Conservation (phyloP, 495 filamentous ascomycete species). For the Trichoderma virens region DNA sequence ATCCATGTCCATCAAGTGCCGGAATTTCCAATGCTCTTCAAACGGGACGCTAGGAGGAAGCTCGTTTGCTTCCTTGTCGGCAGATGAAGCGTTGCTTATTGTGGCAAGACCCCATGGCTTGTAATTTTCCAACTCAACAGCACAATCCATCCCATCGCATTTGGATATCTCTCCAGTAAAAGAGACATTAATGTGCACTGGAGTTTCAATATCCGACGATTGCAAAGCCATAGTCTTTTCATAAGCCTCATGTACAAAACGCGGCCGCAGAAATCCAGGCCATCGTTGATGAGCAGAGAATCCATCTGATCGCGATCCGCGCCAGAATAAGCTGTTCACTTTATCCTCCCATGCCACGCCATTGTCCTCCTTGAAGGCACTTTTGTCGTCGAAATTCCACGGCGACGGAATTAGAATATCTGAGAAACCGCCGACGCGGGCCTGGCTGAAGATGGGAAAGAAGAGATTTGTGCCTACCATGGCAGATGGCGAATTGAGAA, state of each 20-base stretch:
- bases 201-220: not conserved
- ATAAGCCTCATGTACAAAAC: conserved; percentile 67
- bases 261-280: conserved; percentile 82
- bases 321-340: conserved; percentile 74
- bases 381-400: conserved; percentile 91
- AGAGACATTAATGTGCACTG: not conserved
- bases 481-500: conserved; percentile 90
- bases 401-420: conserved; percentile 93
- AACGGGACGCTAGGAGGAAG: conserved; percentile 89
- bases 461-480: conserved; percentile 81
- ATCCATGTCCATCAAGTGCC: conserved; percentile 87
- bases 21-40: conserved; percentile 80
- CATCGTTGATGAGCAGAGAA: conserved; percentile 84
- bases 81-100: conserved; percentile 51
- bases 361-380: conserved; percentile 58
- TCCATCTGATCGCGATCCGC: conserved; percentile 88
- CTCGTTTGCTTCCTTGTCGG: conserved; percentile 66
- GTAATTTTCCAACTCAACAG: conserved; percentile 36
- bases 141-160: conserved; percentile 3
- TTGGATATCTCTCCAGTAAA: conserved; percentile 7
- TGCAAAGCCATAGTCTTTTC: conserved; percentile 48
- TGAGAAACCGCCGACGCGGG: conserved; percentile 79
- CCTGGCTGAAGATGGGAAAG: conserved; percentile 90
- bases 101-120: conserved; percentile 24
- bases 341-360: conserved; percentile 72